Evolutionary conservation across 1,284 basidiomycete genomes (phyloP), one percentile per base, ranked within the genome.

Genomic region (Veloboletus limbatus): DNA sequence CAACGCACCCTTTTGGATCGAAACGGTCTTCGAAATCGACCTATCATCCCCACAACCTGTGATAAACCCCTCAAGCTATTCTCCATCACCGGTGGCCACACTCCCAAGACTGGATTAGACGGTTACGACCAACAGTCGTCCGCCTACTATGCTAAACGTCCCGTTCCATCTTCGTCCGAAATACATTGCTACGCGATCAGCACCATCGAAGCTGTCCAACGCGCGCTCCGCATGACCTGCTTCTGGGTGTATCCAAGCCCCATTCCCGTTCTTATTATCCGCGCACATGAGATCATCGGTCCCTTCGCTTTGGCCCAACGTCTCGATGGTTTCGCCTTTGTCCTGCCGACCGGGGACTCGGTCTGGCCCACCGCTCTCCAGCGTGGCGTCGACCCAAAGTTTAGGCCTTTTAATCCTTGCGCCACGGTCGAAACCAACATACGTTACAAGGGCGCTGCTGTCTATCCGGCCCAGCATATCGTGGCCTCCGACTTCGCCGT

Each of bases 401-500:
- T 27, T 25, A 39, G 53, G 37, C 50, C 57, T 1, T 5, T 49
- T 8, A 8, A 46, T n/a, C 25, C 26, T 16, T 32, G n/a, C 1
- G 10, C 16, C 8, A 6, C 3, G 2, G 44, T 63, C 35, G 28
- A 45, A 1, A 40, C 37, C 6, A 10, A 6, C 21, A 3, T 38
- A 0, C 34, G 21, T 8, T n/a, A 5, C 6, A 27, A 21, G 14
- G 57, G 52, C 2, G 42, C 0, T 4, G 50, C 51, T 1, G 1
- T 30, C 2, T 58, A 63, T 26, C 13, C 22, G 27, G 48, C 56
- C 11, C 52, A 62, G 33, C 50, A 59, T 10, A 38, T 54, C 21
- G 47, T 53, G 8, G 55, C 54, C 13, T 52, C 56, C 18, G 30
- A 40, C 3, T 62, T 62, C 13, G 60, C 60, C n/a, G 50, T 65